Conservation (phyloP, 495 filamentous ascomycete species). For the Neurospora africana region DNA sequence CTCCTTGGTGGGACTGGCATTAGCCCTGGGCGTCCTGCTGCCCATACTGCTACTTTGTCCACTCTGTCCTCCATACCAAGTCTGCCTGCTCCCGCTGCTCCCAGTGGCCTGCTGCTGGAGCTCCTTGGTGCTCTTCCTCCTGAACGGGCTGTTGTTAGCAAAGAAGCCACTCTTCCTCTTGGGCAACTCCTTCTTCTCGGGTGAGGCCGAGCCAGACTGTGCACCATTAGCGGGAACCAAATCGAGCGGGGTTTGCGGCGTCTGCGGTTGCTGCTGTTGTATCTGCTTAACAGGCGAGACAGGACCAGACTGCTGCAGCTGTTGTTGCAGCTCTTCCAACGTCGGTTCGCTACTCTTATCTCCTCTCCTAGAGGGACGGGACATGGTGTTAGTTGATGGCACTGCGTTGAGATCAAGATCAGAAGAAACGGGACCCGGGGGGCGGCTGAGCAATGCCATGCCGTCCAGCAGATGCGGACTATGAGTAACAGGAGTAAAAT, state of each 20-base stretch:
- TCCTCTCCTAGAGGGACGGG: slow-evolving; percentile 64
- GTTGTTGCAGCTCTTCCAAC: slow-evolving; percentile 55
- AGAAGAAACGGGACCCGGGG: slow-evolving; percentile 49
- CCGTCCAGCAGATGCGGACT: slow-evolving; percentile 93
- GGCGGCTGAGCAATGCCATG: slow-evolving; percentile 97
- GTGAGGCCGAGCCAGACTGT: slow-evolving; percentile 18
- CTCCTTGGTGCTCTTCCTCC: slow-evolving; percentile 88
- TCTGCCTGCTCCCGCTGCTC: not conserved
- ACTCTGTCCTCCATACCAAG: not conserved
- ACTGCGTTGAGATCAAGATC: slow-evolving; percentile 59
- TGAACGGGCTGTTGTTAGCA: slow-evolving; percentile 85
- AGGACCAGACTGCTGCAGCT: slow-evolving; percentile 34
- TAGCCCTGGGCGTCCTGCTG: not conserved
- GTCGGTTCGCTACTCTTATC: slow-evolving; percentile 92
- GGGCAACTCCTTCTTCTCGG: slow-evolving; percentile 53
- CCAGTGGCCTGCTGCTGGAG: slow-evolving; percentile 8
- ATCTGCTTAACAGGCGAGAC: slow-evolving; percentile 54
- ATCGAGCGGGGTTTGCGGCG: slow-evolving; percentile 10
- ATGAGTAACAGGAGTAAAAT: slow-evolving; percentile 66
- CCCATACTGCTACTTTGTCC: not conserved
- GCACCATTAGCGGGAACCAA: slow-evolving; percentile 8
- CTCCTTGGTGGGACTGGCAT: slow-evolving; percentile 10
- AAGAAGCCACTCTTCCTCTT: slow-evolving; percentile 91
- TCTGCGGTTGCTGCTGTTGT: slow-evolving; percentile 20
- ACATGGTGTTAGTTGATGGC: slow-evolving; percentile 45